phyloP scores from a whole-genome alignment of 441 rosid species.

The Brassica balearica region DNA sequence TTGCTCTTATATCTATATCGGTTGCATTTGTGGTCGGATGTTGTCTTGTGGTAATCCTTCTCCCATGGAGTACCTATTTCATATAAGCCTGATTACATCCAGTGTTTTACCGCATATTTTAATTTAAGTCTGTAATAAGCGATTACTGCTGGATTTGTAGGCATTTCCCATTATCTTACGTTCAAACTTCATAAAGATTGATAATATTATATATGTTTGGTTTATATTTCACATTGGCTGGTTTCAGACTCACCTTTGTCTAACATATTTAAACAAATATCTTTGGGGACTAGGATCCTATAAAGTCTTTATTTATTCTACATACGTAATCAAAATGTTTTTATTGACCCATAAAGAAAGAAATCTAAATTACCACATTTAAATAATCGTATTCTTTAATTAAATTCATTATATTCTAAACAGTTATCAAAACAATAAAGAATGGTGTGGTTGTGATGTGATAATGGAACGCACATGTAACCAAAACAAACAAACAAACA shows the following conservation, averaged over 20 bases:
- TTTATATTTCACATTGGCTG: not conserved
- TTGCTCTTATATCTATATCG: not conserved
- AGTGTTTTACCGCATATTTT: not conserved
- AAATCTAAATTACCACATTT: not conserved
- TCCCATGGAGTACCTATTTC: slow-evolving; percentile 2
- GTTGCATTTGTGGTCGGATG: not conserved
- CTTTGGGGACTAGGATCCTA: not conserved
- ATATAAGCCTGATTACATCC: not conserved
- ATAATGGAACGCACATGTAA: not conserved
- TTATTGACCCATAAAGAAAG: not conserved
- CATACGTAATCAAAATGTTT: not conserved
- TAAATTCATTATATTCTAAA: not conserved
- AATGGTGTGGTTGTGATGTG: not conserved
- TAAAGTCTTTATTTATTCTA: not conserved
- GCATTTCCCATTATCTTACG: not conserved
- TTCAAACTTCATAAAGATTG: not conserved
- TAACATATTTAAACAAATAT: not conserved
- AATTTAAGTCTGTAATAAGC: not conserved
- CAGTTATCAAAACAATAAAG: not conserved
- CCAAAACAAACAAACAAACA: not conserved
- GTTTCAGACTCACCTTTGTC: not conserved
- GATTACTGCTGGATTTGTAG: not conserved
- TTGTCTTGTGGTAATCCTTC: not conserved
- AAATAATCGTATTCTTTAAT: not conserved
- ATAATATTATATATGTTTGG: not conserved